Evolutionary conservation across 75 land plant species (phyloP), one percentile per base, ranked within the genome.

Genomic region (Pinus tabuliformis): DNA sequence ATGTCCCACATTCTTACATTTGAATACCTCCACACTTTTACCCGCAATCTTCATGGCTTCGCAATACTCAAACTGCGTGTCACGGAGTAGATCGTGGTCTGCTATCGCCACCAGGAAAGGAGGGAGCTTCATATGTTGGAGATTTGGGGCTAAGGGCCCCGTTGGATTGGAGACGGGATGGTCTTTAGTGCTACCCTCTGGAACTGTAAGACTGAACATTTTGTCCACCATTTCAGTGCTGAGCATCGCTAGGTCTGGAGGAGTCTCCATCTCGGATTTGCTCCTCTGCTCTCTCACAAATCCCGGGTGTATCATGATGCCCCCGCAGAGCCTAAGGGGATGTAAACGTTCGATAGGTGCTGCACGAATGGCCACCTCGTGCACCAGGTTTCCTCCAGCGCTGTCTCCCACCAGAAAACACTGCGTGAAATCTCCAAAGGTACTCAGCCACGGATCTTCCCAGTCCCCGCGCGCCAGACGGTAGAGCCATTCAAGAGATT

Each of bases 141-240:
- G n/a, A 26, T 61, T 76, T 37, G 83, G 76, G 54, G 83, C 90
- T 68, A 77, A 85, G 57, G 14, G 56, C 54, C 88, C 91, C 91
- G 83, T 89, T 60, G 91, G 91, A 45, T 88, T 85, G 4, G 86
- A 81, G 37, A 81, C 73, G 30, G 92, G 92, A 65, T 90, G 90
- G 77, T 90, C 89, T 76, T 86, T 87, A n/a, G 76, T 84, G 73
- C 60, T 30, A 9, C 90, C 90, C 57, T 33, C 71, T 20, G 95
- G 95, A 21, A 92, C n/a, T 0, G 91, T 80, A 56, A 89, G 22
- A 14, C n/a, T 49, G 37, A 86, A 33, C 49, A 89, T 86, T 79
- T 79, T 83, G 82, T 89, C 88, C 66, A 80, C 60, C 91, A 89
- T 86, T 62, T 81, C 86, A 49, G 11, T 49, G 12, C 54, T 49